Evolutionary conservation across 805 yeast genomes (phyloP).

Genomic region (Saturnispora saitoi): DNA sequence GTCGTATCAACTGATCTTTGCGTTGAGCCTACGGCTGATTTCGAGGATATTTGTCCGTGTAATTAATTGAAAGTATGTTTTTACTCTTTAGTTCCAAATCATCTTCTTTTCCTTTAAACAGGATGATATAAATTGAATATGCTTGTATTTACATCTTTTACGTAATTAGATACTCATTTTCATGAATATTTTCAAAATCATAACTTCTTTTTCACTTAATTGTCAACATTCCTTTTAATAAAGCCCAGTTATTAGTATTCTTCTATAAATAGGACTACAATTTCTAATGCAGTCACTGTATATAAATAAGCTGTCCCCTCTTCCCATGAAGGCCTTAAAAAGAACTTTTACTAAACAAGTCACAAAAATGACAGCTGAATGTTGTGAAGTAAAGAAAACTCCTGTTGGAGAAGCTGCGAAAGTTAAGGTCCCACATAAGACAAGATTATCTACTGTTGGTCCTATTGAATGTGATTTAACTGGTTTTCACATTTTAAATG

Average conservation of each 20-base stretch:
- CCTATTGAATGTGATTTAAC: slow-evolving; percentile 74
- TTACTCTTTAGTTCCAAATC: too few relatives aligned
- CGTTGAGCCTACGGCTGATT: too few relatives aligned
- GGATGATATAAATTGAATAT: too few relatives aligned
- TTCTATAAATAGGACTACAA: not conserved
- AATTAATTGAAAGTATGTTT: too few relatives aligned
- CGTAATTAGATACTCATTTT: too few relatives aligned
- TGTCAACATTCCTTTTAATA: not conserved
- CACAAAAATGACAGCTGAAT: slow-evolving; percentile 8
- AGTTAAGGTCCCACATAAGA: slow-evolving; percentile 43
- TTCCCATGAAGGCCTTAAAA: not conserved
- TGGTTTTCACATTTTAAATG: slow-evolving; percentile 73
- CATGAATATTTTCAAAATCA: too few relatives aligned
- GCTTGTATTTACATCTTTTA: too few relatives aligned
- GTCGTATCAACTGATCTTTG: too few relatives aligned
- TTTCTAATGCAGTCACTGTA: not conserved
- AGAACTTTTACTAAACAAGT: not conserved
- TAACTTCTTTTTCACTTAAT: too few relatives aligned
- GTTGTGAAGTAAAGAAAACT: slow-evolving; percentile 32
- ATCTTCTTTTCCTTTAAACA: too few relatives aligned
- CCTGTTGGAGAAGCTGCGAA: slow-evolving; percentile 59
- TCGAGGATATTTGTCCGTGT: too few relatives aligned
- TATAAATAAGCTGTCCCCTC: too few relatives aligned
- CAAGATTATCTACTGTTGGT: slow-evolving; percentile 62
- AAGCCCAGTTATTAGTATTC: not conserved